phyloP scores from a whole-genome alignment of 176 grass and related monocot genomes.

The Triticum timopheevii region DNA sequence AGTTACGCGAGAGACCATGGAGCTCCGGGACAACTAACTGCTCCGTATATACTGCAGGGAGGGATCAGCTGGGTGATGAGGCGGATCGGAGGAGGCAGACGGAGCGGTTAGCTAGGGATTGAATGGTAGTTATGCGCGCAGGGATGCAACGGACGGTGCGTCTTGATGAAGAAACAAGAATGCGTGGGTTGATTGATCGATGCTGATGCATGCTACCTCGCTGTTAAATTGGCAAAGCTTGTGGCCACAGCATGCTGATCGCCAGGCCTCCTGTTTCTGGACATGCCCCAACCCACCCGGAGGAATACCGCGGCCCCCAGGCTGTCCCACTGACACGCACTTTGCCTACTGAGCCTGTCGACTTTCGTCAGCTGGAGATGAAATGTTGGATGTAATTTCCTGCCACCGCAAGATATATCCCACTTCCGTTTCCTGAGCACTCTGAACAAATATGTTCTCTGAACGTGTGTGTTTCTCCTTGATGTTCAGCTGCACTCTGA shows the following conservation, averaged over 20 bases:
- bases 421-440: background rate
- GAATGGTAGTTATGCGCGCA: slow-evolving; percentile 75
- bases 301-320: background rate
- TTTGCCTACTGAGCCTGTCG: background rate
- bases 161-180: slow-evolving; percentile 23
- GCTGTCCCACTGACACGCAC: background rate
- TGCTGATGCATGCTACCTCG: background rate
- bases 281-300: background rate
- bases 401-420: background rate
- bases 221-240: background rate
- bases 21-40: background rate
- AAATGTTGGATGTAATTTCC: too few species aligned
- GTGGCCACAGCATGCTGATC: background rate
- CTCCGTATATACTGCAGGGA: background rate
- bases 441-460: background rate
- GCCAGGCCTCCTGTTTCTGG: background rate
- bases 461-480: background rate
- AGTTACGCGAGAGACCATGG: slow-evolving; percentile 36
- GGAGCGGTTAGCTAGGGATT: slow-evolving; percentile 64
- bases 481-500: background rate
- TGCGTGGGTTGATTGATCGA: background rate
- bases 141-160: slow-evolving; percentile 12
- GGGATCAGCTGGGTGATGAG: background rate
- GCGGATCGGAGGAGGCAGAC: background rate
- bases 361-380: background rate